Evolutionary conservation across 768 basidiomycete species (phyloP).

Genomic region (Russula sp.): DNA sequence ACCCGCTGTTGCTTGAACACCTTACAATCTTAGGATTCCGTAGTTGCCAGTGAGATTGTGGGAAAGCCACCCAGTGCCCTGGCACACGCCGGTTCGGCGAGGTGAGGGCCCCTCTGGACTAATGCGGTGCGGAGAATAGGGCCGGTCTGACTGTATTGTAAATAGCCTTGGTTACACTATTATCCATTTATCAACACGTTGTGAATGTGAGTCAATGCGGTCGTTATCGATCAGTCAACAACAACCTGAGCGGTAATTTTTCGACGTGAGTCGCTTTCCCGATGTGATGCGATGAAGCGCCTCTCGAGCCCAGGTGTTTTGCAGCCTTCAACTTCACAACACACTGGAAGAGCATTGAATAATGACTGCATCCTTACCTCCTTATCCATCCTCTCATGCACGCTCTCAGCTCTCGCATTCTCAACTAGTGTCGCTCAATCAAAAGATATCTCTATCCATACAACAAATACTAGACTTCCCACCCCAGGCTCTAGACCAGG

Average conservation of each 20-base stretch:
- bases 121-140: neutral
- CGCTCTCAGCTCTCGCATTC: conserved; percentile 51
- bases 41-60: neutral
- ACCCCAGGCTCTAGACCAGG: conserved; percentile 45
- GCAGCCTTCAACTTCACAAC: neutral
- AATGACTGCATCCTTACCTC: conserved; percentile 42
- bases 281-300: neutral
- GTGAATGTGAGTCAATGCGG: neutral
- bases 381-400: conserved; percentile 52
- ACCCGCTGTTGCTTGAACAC: no score
- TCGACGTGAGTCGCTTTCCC: neutral
- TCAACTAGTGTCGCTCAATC: conserved; percentile 49
- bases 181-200: neutral
- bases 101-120: neutral
- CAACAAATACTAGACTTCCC: conserved; percentile 48
- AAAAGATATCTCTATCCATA: conserved; percentile 49
- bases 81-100: conserved; percentile 1
- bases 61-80: neutral
- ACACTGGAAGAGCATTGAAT: neutral
- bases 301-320: neutral
- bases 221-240: neutral
- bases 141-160: no score
- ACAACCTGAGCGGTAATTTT: neutral
- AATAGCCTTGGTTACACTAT: neutral
- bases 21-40: no score